A percentile compares a stretch with the other conserved stretches of the same genome.
phyloP scores from a whole-genome alignment of 2,329 filamentous ascomycete genomes.

The Ceratocystis eucalypticola region DNA sequence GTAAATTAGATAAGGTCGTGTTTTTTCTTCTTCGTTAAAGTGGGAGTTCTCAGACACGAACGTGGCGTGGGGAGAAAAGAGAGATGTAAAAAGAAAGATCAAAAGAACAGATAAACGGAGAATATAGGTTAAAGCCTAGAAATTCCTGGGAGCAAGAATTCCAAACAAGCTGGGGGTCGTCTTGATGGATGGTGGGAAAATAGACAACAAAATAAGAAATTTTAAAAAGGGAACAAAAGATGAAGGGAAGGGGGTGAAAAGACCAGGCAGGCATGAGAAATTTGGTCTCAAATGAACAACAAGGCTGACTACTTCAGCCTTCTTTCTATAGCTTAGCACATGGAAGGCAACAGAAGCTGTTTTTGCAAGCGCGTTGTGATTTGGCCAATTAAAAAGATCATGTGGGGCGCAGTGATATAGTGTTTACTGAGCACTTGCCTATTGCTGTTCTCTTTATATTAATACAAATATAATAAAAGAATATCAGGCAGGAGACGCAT shows the following conservation, averaged over 20 bases:
- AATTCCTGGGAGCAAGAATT: slow-evolving; percentile 19
- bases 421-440: neutral
- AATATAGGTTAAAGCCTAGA: neutral
- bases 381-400: slow-evolving; percentile 7
- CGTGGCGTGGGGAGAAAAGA: neutral
- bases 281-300: slow-evolving; percentile 1
- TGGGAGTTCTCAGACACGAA: slow-evolving; percentile 10
- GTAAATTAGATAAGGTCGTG: slow-evolving; percentile 3
- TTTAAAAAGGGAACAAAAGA: slow-evolving; percentile 13
- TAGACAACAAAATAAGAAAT: slow-evolving; percentile 9
- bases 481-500: no score
- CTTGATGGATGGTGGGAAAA: slow-evolving; percentile 5
- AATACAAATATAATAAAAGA: no score
- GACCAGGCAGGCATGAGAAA: neutral
- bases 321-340: neutral
- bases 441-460: no score
- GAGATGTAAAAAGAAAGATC: slow-evolving; percentile 6
- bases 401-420: neutral
- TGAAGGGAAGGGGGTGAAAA: slow-evolving; percentile 1
- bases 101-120: neutral
- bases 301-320: slow-evolving; percentile 8
- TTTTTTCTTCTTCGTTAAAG: neutral
- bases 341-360: slow-evolving; percentile 13
- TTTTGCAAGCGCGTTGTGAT: slow-evolving; percentile 8
- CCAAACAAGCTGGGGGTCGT: slow-evolving; percentile 14